Evolutionary conservation across 257 asterid species (phyloP), one percentile per base, ranked within the genome.

Genomic region (Oldenlandia corymbosa): DNA sequence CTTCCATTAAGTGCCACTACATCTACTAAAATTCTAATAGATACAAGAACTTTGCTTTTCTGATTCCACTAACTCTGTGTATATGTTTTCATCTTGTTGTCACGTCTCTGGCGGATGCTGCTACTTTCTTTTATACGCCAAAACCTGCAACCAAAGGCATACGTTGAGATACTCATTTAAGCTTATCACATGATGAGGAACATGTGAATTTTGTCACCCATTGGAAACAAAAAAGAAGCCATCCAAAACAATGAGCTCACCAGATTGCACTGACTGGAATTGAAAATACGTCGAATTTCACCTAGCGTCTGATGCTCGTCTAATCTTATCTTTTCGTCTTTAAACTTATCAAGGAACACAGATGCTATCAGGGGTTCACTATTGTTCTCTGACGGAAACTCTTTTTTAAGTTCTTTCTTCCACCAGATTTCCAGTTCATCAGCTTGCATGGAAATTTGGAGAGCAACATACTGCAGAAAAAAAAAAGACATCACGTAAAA

Each of bases 401-500:
- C 64, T 72, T 66, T 69, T 71, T 72, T 74, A 26, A 59, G 66
- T 64, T 84, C 88, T 68, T 80, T 85, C 13, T 75, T 72, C 45
- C 83, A 73, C 66, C 87, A 74, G 62, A 93, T 89, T 83, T 90
- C 90, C 7, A 93, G 81, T 72, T 83, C 83, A 61, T 71, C 78
- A 20, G 85, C 90, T 70, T 83, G 87, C 65, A 70, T 73, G 64
- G 90, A 84, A 61, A 96, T 84, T 74, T 90, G 96, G 84, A 80
- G 76, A 48, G 95, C 86, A 59, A 93, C 88, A 83, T 85, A 87
- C 97, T 93, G 88, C 84, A 82, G n/a, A 36, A 67, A 28, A 23
- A 3, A 20, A 16, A 62, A 21, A 51, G 31, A 69, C 68, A 47
- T 58, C 13, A 58, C n/a, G 54, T 30, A 11, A 64, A 45, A 31